phyloP scores from a whole-genome alignment of 352 stramenopile genomes.

The Globisporangium solare region DNA sequence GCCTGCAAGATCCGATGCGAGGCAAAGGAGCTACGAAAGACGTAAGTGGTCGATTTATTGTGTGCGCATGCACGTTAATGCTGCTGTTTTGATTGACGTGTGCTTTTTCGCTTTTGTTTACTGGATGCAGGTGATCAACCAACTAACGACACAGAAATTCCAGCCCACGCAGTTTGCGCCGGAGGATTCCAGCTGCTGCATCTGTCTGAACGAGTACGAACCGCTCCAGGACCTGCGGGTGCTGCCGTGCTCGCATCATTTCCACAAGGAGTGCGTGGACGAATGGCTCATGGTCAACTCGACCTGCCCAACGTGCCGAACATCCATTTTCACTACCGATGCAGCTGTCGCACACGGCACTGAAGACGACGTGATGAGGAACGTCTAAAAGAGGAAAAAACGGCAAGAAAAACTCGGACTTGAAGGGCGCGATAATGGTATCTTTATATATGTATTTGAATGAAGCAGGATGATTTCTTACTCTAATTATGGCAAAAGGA shows the following conservation, averaged over 20 bases:
- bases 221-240: conserved; percentile 87
- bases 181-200: conserved; percentile 89
- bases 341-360: conserved; percentile 18
- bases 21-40: conserved; percentile 83
- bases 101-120: conserved; percentile 2
- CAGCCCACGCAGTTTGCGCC: conserved; percentile 53
- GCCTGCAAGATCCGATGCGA: conserved; percentile 84
- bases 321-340: conserved; percentile 49
- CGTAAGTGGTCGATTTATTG: conserved; percentile 22
- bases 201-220: conserved; percentile 90
- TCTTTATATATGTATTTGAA: conserved; percentile 12
- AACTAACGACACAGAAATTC: conserved; percentile 59
- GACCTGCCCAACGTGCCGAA: conserved; percentile 85
- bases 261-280: conserved; percentile 90
- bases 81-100: background rate
- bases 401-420: background rate
- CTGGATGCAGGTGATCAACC: conserved; percentile 51
- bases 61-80: background rate
- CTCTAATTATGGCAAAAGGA: background rate
- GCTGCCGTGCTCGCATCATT: conserved; percentile 94
- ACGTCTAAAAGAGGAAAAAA: conserved; percentile 24
- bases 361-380: conserved; percentile 59
- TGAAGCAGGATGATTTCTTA: background rate
- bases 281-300: conserved; percentile 87
- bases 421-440: background rate